These are phyloP conservation scores for Geoglossum cookeanum DNA, from an alignment of 2,329 filamentous ascomycete species.

Conservation along the genomic window DNA sequence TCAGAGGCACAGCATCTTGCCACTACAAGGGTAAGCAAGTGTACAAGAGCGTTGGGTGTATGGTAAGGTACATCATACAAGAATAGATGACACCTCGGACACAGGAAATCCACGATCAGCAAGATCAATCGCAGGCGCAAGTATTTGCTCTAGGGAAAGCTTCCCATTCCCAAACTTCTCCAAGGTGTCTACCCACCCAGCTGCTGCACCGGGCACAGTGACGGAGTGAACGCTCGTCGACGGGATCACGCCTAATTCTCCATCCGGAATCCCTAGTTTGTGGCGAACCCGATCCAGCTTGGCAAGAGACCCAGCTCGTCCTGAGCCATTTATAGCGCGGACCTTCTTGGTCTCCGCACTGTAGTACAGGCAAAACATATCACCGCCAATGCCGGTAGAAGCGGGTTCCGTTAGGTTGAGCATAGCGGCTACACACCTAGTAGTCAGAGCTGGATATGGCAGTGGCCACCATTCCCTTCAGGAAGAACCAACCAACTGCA, in stretches of 20 bases:
- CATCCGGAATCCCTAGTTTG: slow-evolving; percentile 45
- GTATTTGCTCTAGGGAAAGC: slow-evolving; percentile 53
- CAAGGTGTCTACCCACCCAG: slow-evolving; percentile 81
- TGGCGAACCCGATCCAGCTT: slow-evolving; percentile 51
- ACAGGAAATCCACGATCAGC: slow-evolving; percentile 84
- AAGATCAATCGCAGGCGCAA: slow-evolving; percentile 66
- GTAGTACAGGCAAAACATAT: slow-evolving; percentile 93
- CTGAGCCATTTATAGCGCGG: slow-evolving; percentile 78
- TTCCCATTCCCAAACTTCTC: slow-evolving; percentile 81
- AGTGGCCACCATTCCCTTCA: neutral
- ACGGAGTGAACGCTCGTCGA: slow-evolving; percentile 60
- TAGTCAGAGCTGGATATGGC: neutral
- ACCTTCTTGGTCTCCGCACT: slow-evolving; percentile 66
- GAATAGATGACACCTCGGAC: slow-evolving; percentile 52
- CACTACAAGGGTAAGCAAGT: slow-evolving; percentile 36
- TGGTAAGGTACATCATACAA: slow-evolving; percentile 31
- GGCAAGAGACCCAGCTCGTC: slow-evolving; percentile 52
- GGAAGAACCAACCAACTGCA: slow-evolving; percentile 49
- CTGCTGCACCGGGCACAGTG: slow-evolving; percentile 76
- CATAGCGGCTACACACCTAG: slow-evolving; percentile 46
- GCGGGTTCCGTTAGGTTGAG: slow-evolving; percentile 87
- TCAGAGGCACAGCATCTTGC: slow-evolving; percentile 39
- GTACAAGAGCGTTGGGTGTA: neutral
- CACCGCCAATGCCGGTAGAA: slow-evolving; percentile 87
- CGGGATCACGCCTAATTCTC: slow-evolving; percentile 42